Evolutionary conservation across 2,329 filamentous ascomycete genomes (phyloP).

Genomic region (Sordariomycetes sp.): DNA sequence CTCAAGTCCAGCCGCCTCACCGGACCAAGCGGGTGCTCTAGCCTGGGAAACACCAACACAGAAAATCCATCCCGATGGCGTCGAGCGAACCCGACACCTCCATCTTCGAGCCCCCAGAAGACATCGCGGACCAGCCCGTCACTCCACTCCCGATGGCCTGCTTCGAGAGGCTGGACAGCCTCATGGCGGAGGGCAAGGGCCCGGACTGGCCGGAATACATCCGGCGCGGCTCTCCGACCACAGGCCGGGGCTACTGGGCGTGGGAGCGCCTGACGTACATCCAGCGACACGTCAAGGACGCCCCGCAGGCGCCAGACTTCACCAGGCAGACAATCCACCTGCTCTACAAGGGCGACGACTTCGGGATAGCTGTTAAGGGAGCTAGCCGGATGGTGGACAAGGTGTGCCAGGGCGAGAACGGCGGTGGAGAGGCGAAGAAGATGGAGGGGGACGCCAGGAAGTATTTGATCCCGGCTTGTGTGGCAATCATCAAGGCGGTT

Average conservation of each 20-base stretch:
- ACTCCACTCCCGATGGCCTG: not conserved
- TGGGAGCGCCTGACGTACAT: constrained; percentile 8
- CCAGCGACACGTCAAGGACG: constrained; percentile 1
- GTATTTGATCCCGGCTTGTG: constrained; percentile 4
- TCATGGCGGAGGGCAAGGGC: not conserved
- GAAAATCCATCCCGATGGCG: no score
- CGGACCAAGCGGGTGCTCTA: no score
- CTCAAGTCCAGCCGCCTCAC: no score
- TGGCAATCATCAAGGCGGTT: constrained; percentile 3
- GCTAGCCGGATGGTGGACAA: not conserved
- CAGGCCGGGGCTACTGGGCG: not conserved
- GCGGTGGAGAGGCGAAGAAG: not conserved
- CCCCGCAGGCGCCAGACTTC: not conserved
- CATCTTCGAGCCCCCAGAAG: no score
- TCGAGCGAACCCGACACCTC: no score
- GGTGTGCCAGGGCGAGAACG: not conserved
- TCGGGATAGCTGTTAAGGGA: constrained; percentile 4
- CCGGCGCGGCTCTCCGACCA: not conserved
- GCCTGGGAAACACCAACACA: no score
- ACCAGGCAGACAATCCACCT: not conserved
- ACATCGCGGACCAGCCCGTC: no score
- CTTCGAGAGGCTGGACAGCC: not conserved
- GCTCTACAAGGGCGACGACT: not conserved
- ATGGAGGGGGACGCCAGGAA: not conserved
- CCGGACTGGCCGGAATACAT: not conserved